Conservation (phyloP, 441 rosid genomes). For the Macaranga tanarius region DNA sequence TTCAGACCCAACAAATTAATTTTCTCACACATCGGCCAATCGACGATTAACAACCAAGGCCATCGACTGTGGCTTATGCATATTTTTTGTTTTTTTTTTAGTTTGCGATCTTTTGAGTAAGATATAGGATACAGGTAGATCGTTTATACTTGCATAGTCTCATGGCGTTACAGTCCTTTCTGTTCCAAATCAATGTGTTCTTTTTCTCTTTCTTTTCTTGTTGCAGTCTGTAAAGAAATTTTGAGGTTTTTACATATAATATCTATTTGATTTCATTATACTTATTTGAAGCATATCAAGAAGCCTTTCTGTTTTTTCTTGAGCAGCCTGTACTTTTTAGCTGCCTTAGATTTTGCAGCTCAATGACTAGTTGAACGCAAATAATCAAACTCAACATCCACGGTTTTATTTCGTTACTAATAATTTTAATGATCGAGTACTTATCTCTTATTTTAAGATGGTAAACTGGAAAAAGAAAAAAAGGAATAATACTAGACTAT, state of each 20-base stretch:
- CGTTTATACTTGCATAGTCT: conserved; percentile 3
- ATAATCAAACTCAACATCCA: too few relatives aligned
- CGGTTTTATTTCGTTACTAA: too few relatives aligned
- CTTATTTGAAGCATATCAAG: not conserved
- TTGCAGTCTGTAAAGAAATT: conserved; percentile 9
- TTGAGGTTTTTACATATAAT: conserved; percentile 3
- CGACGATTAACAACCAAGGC: conserved; percentile 11
- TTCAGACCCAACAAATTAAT: conserved; percentile 8
- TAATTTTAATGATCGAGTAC: too few relatives aligned
- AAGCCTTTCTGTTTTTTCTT: not conserved
- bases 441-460: too few relatives aligned
- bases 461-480: too few relatives aligned
- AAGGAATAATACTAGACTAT: too few relatives aligned
- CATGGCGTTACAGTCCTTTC: not conserved
- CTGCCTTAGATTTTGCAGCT: not conserved
- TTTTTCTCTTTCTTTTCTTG: conserved; percentile 4
- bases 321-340: not conserved
- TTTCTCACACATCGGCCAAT: conserved; percentile 3
- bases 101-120: conserved; percentile 4
- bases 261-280: too few relatives aligned
- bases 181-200: not conserved
- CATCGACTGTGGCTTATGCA: conserved; percentile 15
- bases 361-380: too few relatives aligned
- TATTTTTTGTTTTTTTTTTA: conserved; percentile 15
- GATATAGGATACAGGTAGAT: conserved; percentile 18